Conservation (phyloP, 345 rosid species). For the Lagerstroemia speciosa region DNA sequence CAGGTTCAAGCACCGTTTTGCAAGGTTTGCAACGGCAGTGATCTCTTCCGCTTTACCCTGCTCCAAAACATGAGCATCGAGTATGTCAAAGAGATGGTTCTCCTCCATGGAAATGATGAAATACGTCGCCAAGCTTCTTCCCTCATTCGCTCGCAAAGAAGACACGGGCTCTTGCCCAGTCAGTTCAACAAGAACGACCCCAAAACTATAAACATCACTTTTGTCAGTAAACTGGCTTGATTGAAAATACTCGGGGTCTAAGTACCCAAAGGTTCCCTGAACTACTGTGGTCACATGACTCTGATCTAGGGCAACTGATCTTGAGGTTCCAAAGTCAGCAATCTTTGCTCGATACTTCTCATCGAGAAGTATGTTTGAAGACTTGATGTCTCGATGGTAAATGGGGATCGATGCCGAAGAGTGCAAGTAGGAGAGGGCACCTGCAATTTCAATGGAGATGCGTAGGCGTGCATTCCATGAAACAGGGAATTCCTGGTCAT, state of each 20-base stretch:
- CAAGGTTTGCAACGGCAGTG: not conserved
- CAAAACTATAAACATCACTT: conserved; percentile 7
- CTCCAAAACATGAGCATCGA: not conserved
- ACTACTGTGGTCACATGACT: conserved; percentile 6
- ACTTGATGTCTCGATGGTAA: conserved; percentile 2
- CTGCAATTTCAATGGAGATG: not conserved
- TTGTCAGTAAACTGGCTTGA: conserved; percentile 1
- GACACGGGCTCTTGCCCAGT: no score
- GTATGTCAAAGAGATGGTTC: not conserved
- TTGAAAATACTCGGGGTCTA: not conserved
- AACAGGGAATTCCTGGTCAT: conserved; percentile 1
- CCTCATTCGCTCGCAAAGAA: no score
- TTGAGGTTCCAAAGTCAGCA: conserved; percentile 6
- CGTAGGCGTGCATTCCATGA: conserved; percentile 7
- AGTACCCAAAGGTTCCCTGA: not conserved
- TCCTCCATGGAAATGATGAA: not conserved
- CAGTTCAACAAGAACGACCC: not conserved
- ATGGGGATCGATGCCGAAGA: conserved; percentile 6
- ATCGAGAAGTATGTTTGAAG: conserved; percentile 6
- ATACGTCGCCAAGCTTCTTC: no score
- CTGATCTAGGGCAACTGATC: not conserved
- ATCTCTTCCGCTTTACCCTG: conserved; percentile 1
- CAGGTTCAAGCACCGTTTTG: not conserved
- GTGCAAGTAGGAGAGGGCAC: not conserved
- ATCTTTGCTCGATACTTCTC: not conserved